Conservation (phyloP, 2,329 filamentous ascomycete species). For the Neonectria ditissima region DNA sequence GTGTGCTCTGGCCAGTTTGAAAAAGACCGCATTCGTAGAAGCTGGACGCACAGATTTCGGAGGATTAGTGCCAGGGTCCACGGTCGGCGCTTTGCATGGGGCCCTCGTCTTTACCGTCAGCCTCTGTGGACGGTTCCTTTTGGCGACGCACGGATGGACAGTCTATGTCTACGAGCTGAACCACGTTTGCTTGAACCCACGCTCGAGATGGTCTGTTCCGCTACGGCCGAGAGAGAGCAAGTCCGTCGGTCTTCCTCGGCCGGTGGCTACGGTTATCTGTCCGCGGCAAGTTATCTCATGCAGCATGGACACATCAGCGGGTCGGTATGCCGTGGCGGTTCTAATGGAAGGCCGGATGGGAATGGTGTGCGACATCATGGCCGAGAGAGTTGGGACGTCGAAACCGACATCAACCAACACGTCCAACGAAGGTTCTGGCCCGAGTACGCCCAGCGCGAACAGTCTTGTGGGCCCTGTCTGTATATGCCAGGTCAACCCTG, state of each 20-base stretch:
- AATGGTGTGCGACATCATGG: conserved; percentile 67
- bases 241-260: conserved; percentile 49
- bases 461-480: conserved; percentile 31
- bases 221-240: conserved; percentile 38
- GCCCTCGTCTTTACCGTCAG: conserved; percentile 63
- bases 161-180: conserved; percentile 67
- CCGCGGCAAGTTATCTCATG: conserved; percentile 68
- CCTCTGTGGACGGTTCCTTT: conserved; percentile 67
- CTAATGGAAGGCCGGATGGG: conserved; percentile 71
- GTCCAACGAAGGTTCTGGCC: conserved; percentile 27
- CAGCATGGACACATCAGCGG: conserved; percentile 71
- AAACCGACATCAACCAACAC: conserved; percentile 22
- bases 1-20: conserved; percentile 43
- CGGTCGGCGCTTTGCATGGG: conserved; percentile 40
- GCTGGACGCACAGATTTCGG: conserved; percentile 53
- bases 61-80: conserved; percentile 43
- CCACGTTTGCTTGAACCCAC: conserved; percentile 49
- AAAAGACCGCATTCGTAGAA: conserved; percentile 47
- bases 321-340: conserved; percentile 67
- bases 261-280: conserved; percentile 66
- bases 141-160: conserved; percentile 64
- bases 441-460: conserved; percentile 18
- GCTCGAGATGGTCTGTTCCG: conserved; percentile 43
- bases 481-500: conserved; percentile 40
- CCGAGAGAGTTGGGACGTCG: conserved; percentile 26